Conservation (phyloP, 1,139 yeast species). For the Candida frijolesensis region DNA sequence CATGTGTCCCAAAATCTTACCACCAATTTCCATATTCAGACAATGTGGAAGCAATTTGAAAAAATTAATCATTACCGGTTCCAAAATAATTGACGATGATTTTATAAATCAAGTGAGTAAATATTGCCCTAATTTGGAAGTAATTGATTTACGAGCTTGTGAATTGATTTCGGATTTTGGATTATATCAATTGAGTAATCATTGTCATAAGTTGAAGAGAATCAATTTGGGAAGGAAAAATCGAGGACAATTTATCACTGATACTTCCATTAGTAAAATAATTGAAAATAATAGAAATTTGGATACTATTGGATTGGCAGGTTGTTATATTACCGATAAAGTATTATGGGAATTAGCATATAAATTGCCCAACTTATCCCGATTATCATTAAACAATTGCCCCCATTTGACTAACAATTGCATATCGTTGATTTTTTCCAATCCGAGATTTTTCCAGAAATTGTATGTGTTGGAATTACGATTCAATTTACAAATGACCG, state of each 20-base stretch:
- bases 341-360: conserved; percentile 80
- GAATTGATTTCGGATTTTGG: conserved; percentile 78
- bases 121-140: conserved; percentile 59
- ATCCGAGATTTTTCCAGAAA: conserved; percentile 46
- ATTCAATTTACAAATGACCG: conserved; percentile 56
- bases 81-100: conserved; percentile 62
- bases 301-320: conserved; percentile 84
- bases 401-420: conserved; percentile 63
- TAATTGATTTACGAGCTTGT: conserved; percentile 83
- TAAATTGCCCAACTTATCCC: conserved; percentile 54
- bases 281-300: conserved; percentile 56
- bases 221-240: conserved; percentile 82
- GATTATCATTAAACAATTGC: conserved; percentile 82
- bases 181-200: conserved; percentile 60
- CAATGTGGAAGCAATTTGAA: conserved; percentile 39
- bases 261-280: conserved; percentile 62
- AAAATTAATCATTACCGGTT: conserved; percentile 75
- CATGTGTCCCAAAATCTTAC: conserved; percentile 75
- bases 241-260: conserved; percentile 70
- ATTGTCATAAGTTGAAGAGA: conserved; percentile 56
- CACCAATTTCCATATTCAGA: conserved; percentile 51
- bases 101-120: conserved; percentile 54
- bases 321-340: conserved; percentile 77
- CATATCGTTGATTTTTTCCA: conserved; percentile 56
- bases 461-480: conserved; percentile 79